Conservation (phyloP, 1,139 yeast genomes). For the Pichia sp. region DNA sequence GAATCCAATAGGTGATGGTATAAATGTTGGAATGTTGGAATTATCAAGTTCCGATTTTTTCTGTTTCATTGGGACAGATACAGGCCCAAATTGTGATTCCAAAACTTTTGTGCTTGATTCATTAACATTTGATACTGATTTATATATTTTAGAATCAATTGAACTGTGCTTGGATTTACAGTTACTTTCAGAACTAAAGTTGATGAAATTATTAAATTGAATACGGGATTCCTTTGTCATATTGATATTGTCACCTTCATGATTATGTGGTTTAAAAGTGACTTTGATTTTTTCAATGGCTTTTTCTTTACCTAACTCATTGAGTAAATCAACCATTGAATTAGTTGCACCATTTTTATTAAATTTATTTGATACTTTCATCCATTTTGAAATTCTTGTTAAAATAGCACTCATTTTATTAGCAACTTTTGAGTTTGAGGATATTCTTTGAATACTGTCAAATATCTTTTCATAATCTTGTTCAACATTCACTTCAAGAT, state of each 20-base stretch:
- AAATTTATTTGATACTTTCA: slow-evolving; percentile 36
- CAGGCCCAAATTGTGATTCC: neutral
- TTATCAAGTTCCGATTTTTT: neutral
- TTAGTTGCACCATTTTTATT: slow-evolving; percentile 32
- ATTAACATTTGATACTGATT: neutral
- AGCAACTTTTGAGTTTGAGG: slow-evolving; percentile 35
- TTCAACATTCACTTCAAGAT: slow-evolving; percentile 35
- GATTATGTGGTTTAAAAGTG: slow-evolving; percentile 23
- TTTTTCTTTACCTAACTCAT: slow-evolving; percentile 39
- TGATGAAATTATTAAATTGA: slow-evolving; percentile 24
- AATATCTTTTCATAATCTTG: slow-evolving; percentile 32
- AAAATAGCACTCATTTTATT: slow-evolving; percentile 39
- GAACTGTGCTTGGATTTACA: neutral
- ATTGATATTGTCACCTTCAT: slow-evolving; percentile 21
- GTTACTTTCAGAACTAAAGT: slow-evolving; percentile 14
- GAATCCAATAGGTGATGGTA: slow-evolving; percentile 20
- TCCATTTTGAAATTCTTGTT: slow-evolving; percentile 42
- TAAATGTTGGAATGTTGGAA: slow-evolving; percentile 2
- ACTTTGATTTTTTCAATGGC: slow-evolving; percentile 40
- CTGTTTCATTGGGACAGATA: neutral
- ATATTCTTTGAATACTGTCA: slow-evolving; percentile 20
- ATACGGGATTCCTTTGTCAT: slow-evolving; percentile 22
- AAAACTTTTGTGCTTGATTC: neutral
- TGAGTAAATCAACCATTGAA: slow-evolving; percentile 38
- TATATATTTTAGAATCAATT: neutral